A percentile compares a stretch with the other conserved stretches of the same genome.
Evolutionary conservation across 257 asterid genomes (phyloP).

Genomic region (Nicotiana noctiflora): DNA sequence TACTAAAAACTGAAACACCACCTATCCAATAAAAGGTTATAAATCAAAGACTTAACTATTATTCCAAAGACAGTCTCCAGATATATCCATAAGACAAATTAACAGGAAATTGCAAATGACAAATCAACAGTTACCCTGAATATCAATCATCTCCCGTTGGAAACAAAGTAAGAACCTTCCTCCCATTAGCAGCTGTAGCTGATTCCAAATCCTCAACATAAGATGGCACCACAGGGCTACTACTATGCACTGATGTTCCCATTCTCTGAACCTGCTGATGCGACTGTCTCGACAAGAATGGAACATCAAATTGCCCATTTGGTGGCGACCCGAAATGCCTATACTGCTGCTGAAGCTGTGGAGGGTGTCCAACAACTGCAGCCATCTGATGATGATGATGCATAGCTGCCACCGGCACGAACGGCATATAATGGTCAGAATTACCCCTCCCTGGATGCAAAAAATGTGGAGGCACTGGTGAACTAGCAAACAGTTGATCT

Average conservation of each 20-base stretch:
- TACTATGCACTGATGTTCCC: conserved; percentile 40
- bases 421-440: conserved; percentile 53
- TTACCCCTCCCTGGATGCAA: conserved; percentile 49
- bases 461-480: conserved; percentile 71
- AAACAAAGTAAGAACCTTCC: conserved; percentile 71
- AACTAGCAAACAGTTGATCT: conserved; percentile 60
- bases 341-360: conserved; percentile 34
- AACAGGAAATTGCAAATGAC: conserved; percentile 8
- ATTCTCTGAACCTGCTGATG: conserved; percentile 57
- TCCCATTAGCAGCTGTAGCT: conserved; percentile 38
- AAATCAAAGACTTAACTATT: conserved; percentile 15
- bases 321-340: conserved; percentile 37
- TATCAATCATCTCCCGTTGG: conserved; percentile 61
- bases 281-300: conserved; percentile 37
- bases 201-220: conserved; percentile 59
- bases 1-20: conserved; percentile 17
- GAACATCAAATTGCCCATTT: conserved; percentile 52
- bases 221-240: conserved; percentile 22
- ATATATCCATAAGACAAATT: conserved; percentile 11
- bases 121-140: conserved; percentile 10
- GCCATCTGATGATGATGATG: conserved; percentile 52
- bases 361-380: conserved; percentile 36
- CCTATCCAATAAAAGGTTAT: conserved; percentile 15
- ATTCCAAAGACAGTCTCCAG: conserved; percentile 24
- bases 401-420: conserved; percentile 41